phyloP scores from a whole-genome alignment of 2,329 filamentous ascomycete species.

The Curvularia spicifera region DNA sequence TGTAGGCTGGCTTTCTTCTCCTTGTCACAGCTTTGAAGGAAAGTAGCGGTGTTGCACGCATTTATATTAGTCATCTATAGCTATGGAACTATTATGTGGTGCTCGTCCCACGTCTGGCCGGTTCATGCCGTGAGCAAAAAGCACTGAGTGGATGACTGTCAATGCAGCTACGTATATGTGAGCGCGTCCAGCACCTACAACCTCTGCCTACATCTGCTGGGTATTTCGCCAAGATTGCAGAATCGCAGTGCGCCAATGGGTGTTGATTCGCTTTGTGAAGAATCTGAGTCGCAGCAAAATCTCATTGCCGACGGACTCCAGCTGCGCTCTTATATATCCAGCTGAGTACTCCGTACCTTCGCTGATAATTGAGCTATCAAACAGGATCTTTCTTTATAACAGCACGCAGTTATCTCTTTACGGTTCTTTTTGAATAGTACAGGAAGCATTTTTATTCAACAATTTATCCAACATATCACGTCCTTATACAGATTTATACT shows the following conservation, averaged over 20 bases:
- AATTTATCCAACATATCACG: not conserved
- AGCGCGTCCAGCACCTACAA: not conserved
- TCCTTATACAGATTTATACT: not conserved
- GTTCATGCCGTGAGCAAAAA: conserved; percentile 1
- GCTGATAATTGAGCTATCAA: not conserved
- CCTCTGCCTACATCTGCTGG: not conserved
- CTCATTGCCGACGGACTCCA: not conserved
- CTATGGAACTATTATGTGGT: not conserved
- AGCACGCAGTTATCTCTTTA: not conserved
- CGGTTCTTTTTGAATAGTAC: not conserved
- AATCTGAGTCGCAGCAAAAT: conserved; percentile 2
- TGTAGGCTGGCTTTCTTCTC: not conserved
- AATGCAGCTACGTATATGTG: not conserved
- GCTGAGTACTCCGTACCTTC: not conserved
- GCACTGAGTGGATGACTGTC: conserved; percentile 1
- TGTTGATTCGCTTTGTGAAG: conserved; percentile 2
- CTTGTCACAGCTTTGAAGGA: not conserved
- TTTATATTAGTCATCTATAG: not conserved
- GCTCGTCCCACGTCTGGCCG: not conserved
- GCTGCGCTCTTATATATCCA: conserved; percentile 1
- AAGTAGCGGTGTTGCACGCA: not conserved
- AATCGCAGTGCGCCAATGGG: not conserved
- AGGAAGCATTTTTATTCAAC: not conserved
- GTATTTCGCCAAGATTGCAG: not conserved
- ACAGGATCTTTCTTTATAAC: not conserved